phyloP scores from a whole-genome alignment of 257 asterid species.

The Gentiana straminea region DNA sequence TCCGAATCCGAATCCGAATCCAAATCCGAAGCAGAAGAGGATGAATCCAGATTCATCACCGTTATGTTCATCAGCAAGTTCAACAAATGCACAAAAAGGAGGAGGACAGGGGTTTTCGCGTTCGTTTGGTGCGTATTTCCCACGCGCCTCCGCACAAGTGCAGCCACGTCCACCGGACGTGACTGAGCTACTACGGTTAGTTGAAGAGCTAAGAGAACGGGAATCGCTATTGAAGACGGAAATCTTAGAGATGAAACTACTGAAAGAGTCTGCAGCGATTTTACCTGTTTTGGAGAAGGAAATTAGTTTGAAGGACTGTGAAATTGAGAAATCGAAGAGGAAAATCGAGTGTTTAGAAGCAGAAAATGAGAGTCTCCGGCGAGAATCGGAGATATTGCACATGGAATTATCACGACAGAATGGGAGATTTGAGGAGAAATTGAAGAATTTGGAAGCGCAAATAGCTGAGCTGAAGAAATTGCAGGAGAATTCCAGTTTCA shows the following conservation, averaged over 20 bases:
- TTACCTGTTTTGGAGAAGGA: slow-evolving; percentile 61
- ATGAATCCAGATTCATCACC: slow-evolving; percentile 33
- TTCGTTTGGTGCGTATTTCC: slow-evolving; percentile 66
- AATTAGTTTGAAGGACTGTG: slow-evolving; percentile 39
- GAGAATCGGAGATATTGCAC: slow-evolving; percentile 61
- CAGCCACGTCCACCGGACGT: slow-evolving; percentile 96
- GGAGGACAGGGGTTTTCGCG: slow-evolving; percentile 50
- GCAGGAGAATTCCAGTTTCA: slow-evolving; percentile 23
- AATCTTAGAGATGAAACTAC: slow-evolving; percentile 55
- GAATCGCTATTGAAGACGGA: slow-evolving; percentile 71
- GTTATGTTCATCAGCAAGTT: slow-evolving; percentile 22
- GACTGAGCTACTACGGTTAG: slow-evolving; percentile 51
- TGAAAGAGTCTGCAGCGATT: slow-evolving; percentile 52
- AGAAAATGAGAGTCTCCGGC: slow-evolving; percentile 58
- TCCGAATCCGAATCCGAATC: slow-evolving; percentile 26
- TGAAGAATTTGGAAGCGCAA: slow-evolving; percentile 40
- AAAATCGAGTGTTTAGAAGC: slow-evolving; percentile 63
- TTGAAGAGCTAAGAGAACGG: slow-evolving; percentile 54
- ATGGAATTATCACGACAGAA: slow-evolving; percentile 49
- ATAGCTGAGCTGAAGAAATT: slow-evolving; percentile 38
- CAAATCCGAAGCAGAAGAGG: slow-evolving; percentile 5
- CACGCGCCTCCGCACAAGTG: slow-evolving; percentile 79
- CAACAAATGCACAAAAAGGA: slow-evolving; percentile 28
- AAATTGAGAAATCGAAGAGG: slow-evolving; percentile 32
- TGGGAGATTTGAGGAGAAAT: slow-evolving; percentile 38